Percentiles rank a stretch among this genome's conserved stretches.
These are phyloP conservation scores for Pleurotus tuoliensis DNA, from an alignment of 768 basidiomycete species.

Conservation along the genomic window DNA sequence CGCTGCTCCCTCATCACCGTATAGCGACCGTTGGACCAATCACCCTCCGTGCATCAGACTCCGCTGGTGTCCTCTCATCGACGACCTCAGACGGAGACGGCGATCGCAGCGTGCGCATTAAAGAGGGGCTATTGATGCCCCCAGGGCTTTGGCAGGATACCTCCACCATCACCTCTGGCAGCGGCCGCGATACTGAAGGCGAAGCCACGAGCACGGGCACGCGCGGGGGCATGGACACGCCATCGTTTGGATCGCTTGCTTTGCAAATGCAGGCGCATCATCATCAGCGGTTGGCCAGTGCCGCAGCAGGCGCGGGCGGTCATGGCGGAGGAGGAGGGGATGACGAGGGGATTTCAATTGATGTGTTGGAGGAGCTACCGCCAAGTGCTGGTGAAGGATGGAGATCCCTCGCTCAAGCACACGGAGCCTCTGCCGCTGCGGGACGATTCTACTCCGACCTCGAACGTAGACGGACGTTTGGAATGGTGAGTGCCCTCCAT, in stretches of 20 bases:
- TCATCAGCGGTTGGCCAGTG: neutral
- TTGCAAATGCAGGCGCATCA: slow-evolving; percentile 9
- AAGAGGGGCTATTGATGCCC: neutral
- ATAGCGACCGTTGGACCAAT: neutral
- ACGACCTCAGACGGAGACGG: neutral
- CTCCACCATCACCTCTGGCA: neutral
- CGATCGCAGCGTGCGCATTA: neutral
- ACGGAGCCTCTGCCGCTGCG: slow-evolving; percentile 16
- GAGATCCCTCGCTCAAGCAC: slow-evolving; percentile 46
- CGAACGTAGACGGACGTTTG: slow-evolving; percentile 55
- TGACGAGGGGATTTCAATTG: slow-evolving; percentile 38
- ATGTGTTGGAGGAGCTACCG: slow-evolving; percentile 68
- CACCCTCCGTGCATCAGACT: neutral
- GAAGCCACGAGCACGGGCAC: slow-evolving; percentile 14
- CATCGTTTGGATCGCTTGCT: slow-evolving; percentile 7
- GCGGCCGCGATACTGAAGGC: neutral
- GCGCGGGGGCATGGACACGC: slow-evolving; percentile 23
- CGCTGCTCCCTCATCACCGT: slow-evolving; percentile 22
- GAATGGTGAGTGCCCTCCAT: slow-evolving; percentile 43
- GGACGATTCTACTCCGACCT: slow-evolving; percentile 17
- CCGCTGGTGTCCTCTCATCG: neutral
- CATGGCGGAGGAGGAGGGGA: slow-evolving; percentile 18
- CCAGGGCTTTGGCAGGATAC: slow-evolving; percentile 4
- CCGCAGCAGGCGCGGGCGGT: no score
- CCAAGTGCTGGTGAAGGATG: slow-evolving; percentile 59